Percentiles rank a stretch among this genome's conserved stretches.
phyloP scores from a whole-genome alignment of 768 basidiomycete genomes.

The Xerocomus spinulosus region DNA sequence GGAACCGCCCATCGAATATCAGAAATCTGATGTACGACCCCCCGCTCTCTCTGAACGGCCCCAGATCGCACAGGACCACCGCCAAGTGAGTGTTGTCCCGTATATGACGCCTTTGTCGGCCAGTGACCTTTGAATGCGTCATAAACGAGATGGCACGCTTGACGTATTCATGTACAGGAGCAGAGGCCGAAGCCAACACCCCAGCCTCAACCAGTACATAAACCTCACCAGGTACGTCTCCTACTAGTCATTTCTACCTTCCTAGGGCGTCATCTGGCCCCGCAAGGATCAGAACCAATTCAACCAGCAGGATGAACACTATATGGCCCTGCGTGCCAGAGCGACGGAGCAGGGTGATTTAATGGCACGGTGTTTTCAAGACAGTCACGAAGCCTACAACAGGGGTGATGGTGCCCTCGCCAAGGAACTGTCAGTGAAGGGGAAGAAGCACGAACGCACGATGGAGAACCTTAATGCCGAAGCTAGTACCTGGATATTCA shows the following conservation, averaged over 20 bases:
- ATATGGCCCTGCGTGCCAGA: conserved; percentile 61
- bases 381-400: conserved; percentile 72
- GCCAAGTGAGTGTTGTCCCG: conserved; percentile 13
- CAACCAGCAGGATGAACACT: conserved; percentile 69
- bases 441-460: conserved; percentile 69
- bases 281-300: conserved; percentile 51
- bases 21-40: conserved; percentile 2
- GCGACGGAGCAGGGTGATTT: conserved; percentile 77
- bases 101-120: not conserved
- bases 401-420: conserved; percentile 72
- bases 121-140: not conserved
- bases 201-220: too few relatives aligned
- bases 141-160: not conserved
- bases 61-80: conserved; percentile 1
- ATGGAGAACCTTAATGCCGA: conserved; percentile 78
- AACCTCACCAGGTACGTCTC: conserved; percentile 15
- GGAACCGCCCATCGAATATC: conserved; percentile 3
- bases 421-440: conserved; percentile 76
- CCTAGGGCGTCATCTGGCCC: not conserved
- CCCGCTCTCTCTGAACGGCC: conserved; percentile 1
- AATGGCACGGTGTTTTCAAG: conserved; percentile 68
- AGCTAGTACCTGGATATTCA: conserved; percentile 86
- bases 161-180: conserved; percentile 12
- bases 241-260: not conserved
- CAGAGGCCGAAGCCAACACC: too few relatives aligned